These are phyloP conservation scores for Colletotrichum sp. DNA, from an alignment of 2,329 filamentous ascomycete species.

Conservation along the genomic window DNA sequence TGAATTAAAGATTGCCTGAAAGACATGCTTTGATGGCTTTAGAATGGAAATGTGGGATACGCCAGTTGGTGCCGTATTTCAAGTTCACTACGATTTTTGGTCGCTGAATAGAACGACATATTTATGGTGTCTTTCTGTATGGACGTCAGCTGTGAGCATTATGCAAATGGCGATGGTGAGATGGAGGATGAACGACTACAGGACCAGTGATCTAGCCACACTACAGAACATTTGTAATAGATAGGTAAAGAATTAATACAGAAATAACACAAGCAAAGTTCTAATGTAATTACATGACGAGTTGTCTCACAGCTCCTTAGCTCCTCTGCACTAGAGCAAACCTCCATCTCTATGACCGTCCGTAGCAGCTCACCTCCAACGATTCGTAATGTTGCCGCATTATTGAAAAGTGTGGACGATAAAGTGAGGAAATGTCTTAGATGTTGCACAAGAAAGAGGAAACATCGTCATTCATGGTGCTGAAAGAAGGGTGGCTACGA, in stretches of 20 bases:
- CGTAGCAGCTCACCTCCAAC: neutral
- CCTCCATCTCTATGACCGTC: neutral
- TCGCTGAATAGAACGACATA: neutral
- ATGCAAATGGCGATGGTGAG: neutral
- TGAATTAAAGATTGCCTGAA: neutral
- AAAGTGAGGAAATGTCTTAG: neutral
- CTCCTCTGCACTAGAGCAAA: neutral
- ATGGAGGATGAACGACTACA: neutral
- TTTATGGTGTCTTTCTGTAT: neutral
- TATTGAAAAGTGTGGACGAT: neutral
- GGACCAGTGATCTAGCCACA: neutral
- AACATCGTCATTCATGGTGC: constrained; percentile 16
- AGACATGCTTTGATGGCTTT: neutral
- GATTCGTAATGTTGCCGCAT: neutral
- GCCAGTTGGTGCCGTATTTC: neutral
- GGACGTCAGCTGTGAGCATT: neutral
- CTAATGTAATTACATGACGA: neutral
- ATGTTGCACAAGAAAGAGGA: constrained; percentile 13
- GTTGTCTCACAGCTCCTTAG: neutral
- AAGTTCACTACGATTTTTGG: neutral
- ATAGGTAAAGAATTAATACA: neutral
- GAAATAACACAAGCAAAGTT: neutral
- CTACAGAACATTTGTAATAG: neutral
- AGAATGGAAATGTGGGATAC: neutral
- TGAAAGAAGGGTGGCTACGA: neutral